Base-by-base conservation (phyloP, 1,139 yeast genomes). In the Geotrichum klebahnii region DNA sequence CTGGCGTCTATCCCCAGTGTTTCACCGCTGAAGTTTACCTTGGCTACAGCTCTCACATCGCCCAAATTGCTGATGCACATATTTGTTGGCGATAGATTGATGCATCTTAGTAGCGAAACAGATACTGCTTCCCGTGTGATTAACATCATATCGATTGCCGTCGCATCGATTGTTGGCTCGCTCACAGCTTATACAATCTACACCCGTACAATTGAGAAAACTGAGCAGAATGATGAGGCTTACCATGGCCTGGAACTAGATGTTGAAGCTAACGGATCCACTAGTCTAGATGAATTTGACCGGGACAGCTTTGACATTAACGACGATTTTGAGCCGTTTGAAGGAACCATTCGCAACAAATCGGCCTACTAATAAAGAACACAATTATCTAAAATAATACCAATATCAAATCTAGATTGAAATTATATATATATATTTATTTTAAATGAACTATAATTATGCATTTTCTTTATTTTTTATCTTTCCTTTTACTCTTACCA, bases 1-100 rank as follows among this genome's bases (percentile, higher is more conserved):
- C 74, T 92, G 57, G 92, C 95, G 3, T 84, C 92, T 2, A 77
- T 90, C 20, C 96, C 95, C 0, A 84, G 86, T 26, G 74, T 89
- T 16, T 73, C 82, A 0, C 70, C 81, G 10, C 19, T 36, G 37
- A 34, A 33, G 14, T 46, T 46, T 33, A 37, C 45, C 17, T 22
- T 41, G 2, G 50, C 97, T 0, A 83, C 92, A 14, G 59, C 80
- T 0, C 63, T 86, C 24, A 81, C 95, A 0, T 79, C 95, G 0
- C 97, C 97, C 2, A 90, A 92, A 64, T 70, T 86, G 54, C 65
- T 87, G 33, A 73, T 88, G 52, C 90, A 85, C 61, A 70, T 87
- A 5, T 90, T 88, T 63, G 79, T 89, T 43, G 98, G 97, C 3
- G 77, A 81, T 48, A 80, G 89, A 55, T 65, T 92, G 39, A 85